Base-by-base conservation (phyloP, 345 rosid genomes). In the Salix purpurea region DNA sequence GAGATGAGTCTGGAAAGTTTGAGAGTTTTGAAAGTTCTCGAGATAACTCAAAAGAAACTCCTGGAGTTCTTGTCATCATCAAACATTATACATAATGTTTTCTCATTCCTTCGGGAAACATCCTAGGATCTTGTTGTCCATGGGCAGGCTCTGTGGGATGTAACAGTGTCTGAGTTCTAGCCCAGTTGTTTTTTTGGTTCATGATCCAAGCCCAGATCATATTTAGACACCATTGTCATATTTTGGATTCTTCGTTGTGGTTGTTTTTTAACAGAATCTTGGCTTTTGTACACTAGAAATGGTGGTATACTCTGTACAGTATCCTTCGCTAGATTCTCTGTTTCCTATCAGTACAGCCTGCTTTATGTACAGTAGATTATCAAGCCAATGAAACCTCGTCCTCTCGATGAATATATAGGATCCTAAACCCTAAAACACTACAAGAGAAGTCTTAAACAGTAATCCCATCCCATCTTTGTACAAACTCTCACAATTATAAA, bases 1-100 rank as follows among this genome's bases (percentile, higher is more conserved):
- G 40, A 75, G 88, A 86, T 39, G 23, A 10, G 40, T 83, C 85
- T 32, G 0, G 90, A 84, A 81, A 12, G 74, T 37, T 42, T 4
- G 60, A 74, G 69, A 61, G 12, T 36, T 46, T 70, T 56, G 50
- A 71, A 71, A 13, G 7, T 61, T 73, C 76, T 60, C 67, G 77
- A 65, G 37, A 42, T 37, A 69, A 78, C 68, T 11, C 69, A 54
- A 54, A 7, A 7, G 42, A 18, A 10, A 11, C 75, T 40, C 4
- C 12, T 70, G 66, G 72, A 50, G 18, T n/a, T 12, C 28, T 40
- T 73, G 71, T 68, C 72, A 36, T 21, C 21, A 9, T 66, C 39
- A 14, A 18, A 36, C n/a, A 52, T 19, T 1, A 52, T 0, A 0
- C 23, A 19, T 2, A n/a, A n/a, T n/a, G n/a, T 52, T 61, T 48